A percentile compares a stretch with the other conserved stretches of the same genome.
These are phyloP conservation scores for Reutealis trisperma DNA, from an alignment of 345 rosid species.

Conservation along the genomic window DNA sequence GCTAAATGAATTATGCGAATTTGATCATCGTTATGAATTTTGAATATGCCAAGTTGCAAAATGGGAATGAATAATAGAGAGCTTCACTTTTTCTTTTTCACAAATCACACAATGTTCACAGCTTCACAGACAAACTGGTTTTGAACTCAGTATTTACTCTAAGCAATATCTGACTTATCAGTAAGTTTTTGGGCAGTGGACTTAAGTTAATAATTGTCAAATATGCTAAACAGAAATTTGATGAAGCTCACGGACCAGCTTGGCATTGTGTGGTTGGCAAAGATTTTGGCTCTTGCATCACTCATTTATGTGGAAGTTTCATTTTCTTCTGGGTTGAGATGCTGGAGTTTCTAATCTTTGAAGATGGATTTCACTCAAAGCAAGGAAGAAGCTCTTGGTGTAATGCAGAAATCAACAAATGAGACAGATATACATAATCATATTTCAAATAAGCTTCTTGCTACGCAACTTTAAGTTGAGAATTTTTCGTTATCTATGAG, in stretches of 20 bases:
- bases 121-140: not conserved
- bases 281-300: conserved; percentile 54
- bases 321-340: conserved; percentile 49
- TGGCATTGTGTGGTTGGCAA: conserved; percentile 61
- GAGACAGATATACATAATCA: not conserved
- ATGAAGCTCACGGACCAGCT: conserved; percentile 47
- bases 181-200: too few relatives aligned
- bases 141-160: not conserved
- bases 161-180: too few relatives aligned
- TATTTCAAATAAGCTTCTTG: not conserved
- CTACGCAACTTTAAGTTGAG: not conserved
- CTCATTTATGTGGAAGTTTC: conserved; percentile 47
- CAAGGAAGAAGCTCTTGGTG: conserved; percentile 50
- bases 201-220: not conserved
- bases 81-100: not conserved
- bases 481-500: too few relatives aligned
- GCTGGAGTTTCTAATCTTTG: conserved; percentile 55
- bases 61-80: conserved; percentile 3
- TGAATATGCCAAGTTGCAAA: conserved; percentile 11
- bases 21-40: not conserved
- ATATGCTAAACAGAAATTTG: conserved; percentile 39
- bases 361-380: conserved; percentile 44
- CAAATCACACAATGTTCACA: not conserved
- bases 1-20: conserved; percentile 2
- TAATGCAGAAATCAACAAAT: conserved; percentile 28